A percentile compares a stretch with the other conserved stretches of the same genome.
Evolutionary conservation across 2,329 filamentous ascomycete species (phyloP).

Genomic region (Dothidotthia symphoricarpi): DNA sequence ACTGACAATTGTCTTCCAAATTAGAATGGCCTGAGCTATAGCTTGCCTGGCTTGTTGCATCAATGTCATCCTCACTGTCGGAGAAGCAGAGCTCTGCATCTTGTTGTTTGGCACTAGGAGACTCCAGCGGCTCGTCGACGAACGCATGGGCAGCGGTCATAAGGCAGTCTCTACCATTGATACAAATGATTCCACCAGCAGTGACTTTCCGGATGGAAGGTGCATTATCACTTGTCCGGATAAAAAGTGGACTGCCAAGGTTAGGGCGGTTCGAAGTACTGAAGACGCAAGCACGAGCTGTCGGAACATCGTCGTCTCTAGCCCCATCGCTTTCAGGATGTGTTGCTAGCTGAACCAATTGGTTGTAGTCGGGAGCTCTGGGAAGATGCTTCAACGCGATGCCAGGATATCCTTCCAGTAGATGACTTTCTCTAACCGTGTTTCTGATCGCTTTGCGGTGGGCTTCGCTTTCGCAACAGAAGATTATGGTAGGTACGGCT

Average conservation of each 20-base stretch:
- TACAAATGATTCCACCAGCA: constrained; percentile 4
- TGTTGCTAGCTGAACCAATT: constrained; percentile 9
- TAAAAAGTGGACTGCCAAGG: neutral
- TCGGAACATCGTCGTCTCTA: neutral
- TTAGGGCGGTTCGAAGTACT: neutral
- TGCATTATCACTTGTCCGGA: neutral
- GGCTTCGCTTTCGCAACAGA: constrained; percentile 10
- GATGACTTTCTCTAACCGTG: constrained; percentile 8
- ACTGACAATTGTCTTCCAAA: neutral
- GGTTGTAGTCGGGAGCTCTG: constrained; percentile 12
- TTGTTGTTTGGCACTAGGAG: neutral
- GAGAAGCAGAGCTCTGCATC: constrained; percentile 7
- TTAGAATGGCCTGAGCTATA: neutral
- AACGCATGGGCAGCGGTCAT: constrained; percentile 12
- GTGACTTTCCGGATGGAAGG: constrained; percentile 2
- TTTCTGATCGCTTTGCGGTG: constrained; percentile 10
- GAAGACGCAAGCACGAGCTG: neutral
- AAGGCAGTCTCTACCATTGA: constrained; percentile 1
- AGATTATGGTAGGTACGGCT: constrained; percentile 13
- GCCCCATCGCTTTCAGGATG: neutral
- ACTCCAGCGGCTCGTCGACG: neutral
- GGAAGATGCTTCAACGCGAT: constrained; percentile 11
- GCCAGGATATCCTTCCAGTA: constrained; percentile 7
- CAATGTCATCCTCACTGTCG: constrained; percentile 6
- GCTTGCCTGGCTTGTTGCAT: constrained; percentile 7